Conservation (phyloP, 2,329 filamentous ascomycete species). For the Chrysoporthe cubensis region DNA sequence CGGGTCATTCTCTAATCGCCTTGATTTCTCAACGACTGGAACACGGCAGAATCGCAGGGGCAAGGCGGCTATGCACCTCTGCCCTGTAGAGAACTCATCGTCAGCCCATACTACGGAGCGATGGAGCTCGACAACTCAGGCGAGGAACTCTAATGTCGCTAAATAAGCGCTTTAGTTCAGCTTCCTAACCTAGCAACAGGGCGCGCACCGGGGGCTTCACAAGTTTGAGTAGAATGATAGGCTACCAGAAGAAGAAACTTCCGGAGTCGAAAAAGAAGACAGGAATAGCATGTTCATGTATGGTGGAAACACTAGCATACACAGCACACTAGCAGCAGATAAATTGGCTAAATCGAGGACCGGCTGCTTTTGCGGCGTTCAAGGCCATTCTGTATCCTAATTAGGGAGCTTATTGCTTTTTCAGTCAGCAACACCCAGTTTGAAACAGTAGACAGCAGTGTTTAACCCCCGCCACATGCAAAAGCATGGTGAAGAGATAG, state of each 20-base stretch:
- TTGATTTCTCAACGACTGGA: not conserved
- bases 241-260: not conserved
- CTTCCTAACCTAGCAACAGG: not conserved
- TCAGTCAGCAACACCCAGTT: not conserved
- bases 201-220: not conserved
- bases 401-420: not conserved
- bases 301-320: not conserved
- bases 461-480: not conserved
- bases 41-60: not conserved
- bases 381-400: not conserved
- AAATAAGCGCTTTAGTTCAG: not conserved
- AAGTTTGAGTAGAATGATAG: not conserved
- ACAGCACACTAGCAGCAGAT: not conserved
- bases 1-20: not conserved
- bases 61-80: too few relatives aligned
- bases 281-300: not conserved
- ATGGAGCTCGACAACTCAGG: not conserved
- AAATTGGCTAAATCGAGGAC: not conserved
- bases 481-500: not conserved
- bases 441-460: not conserved
- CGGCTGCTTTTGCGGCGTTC: too few relatives aligned
- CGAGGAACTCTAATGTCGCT: not conserved
- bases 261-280: not conserved
- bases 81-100: too few relatives aligned
- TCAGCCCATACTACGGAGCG: too few relatives aligned